Conservation (phyloP, 257 asterid species). For the Asclepias syriaca region DNA sequence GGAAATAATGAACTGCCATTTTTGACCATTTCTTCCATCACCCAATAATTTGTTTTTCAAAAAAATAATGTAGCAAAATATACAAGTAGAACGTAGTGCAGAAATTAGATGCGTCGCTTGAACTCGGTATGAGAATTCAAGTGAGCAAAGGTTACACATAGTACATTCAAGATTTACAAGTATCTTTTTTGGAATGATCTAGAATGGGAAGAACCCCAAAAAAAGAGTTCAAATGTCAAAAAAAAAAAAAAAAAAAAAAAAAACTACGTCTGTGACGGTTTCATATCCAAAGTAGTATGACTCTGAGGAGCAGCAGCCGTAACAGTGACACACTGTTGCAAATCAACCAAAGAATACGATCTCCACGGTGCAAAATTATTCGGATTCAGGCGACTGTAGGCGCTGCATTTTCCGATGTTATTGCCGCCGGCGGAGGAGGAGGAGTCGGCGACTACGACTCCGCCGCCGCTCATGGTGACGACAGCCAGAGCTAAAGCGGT, state of each 20-base stretch:
- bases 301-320: constrained; percentile 2
- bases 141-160: not conserved
- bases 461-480: constrained; percentile 35
- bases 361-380: constrained; percentile 39
- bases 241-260: too few species aligned
- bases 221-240: not conserved
- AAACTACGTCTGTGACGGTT: constrained; percentile 13
- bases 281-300: constrained; percentile 10
- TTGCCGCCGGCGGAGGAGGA: constrained; percentile 8
- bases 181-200: not conserved
- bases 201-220: too few species aligned
- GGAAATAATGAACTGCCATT: too few species aligned
- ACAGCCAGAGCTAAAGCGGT: constrained; percentile 47
- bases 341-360: constrained; percentile 63
- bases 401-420: not conserved
- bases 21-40: too few species aligned
- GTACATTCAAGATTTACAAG: not conserved
- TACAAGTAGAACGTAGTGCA: not conserved
- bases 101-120: constrained; percentile 5
- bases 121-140: not conserved
- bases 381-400: constrained; percentile 3
- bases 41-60: too few species aligned
- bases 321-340: constrained; percentile 37
- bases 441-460: too few species aligned
- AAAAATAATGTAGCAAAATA: too few species aligned